phyloP scores from a whole-genome alignment of 331 rosid species.

The Acacia concinna region DNA sequence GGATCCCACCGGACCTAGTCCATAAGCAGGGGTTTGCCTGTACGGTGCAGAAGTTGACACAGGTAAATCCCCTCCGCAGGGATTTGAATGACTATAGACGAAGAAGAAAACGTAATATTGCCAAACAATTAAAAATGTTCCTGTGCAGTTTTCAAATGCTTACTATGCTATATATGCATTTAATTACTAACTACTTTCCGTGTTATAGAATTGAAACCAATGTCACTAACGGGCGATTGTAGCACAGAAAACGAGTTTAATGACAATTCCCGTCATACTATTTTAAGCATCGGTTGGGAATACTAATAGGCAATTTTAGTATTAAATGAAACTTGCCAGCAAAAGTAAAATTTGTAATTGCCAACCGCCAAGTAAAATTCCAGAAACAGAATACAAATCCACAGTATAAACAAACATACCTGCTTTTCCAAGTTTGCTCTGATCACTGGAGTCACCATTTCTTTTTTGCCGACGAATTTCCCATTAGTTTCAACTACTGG shows the following conservation, averaged over 20 bases:
- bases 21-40: neutral
- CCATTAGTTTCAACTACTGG: constrained; percentile 58
- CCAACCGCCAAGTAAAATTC: neutral
- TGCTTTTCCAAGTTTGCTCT: constrained; percentile 88
- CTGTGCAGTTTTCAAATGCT: neutral
- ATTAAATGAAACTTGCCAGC: neutral
- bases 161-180: neutral
- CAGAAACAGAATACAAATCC: neutral
- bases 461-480: constrained; percentile 57
- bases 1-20: neutral
- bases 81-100: neutral
- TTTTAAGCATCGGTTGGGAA: neutral
- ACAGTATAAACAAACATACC: constrained; percentile 40
- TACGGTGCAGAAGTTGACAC: neutral
- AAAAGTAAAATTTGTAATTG: neutral
- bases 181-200: neutral
- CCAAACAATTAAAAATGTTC: neutral
- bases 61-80: neutral
- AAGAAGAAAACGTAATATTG: neutral
- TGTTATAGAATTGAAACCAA: neutral
- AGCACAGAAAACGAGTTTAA: neutral
- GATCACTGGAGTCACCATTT: constrained; percentile 93
- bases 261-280: neutral
- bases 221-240: neutral
- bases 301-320: neutral